A percentile compares a stretch with the other conserved stretches of the same genome.
phyloP scores from a whole-genome alignment of 257 asterid genomes.

The Sherardia arvensis region DNA sequence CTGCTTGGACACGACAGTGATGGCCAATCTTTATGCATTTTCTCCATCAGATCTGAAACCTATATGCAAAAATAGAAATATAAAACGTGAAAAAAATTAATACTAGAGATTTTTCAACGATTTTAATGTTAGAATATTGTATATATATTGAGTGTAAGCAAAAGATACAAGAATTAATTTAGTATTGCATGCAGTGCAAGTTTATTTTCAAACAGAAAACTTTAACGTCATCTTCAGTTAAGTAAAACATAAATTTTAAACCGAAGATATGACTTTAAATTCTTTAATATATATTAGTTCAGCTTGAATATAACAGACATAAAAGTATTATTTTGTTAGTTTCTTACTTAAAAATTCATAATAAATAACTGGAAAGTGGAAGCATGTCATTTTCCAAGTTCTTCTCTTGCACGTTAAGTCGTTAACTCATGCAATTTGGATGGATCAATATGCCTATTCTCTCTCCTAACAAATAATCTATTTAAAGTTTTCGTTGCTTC shows the following conservation, averaged over 20 bases:
- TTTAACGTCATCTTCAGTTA: neutral
- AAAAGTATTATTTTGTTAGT: neutral
- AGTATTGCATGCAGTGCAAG: neutral
- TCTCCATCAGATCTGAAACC: constrained; percentile 46
- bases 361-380: neutral
- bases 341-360: neutral
- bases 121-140: neutral
- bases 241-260: neutral
- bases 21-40: constrained; percentile 70
- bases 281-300: neutral
- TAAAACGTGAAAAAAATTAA: neutral
- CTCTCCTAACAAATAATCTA: neutral
- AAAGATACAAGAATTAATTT: neutral
- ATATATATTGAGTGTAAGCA: neutral
- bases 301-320: neutral
- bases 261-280: neutral
- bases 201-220: neutral
- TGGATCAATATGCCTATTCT: neutral
- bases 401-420: neutral
- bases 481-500: no score
- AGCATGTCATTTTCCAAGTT: neutral
- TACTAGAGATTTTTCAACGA: no score
- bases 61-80: constrained; percentile 1
- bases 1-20: constrained; percentile 67
- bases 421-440: neutral